A percentile compares a stretch with the other conserved stretches of the same genome.
phyloP scores from a whole-genome alignment of 2,329 filamentous ascomycete genomes.

The Botrytis galanthina region DNA sequence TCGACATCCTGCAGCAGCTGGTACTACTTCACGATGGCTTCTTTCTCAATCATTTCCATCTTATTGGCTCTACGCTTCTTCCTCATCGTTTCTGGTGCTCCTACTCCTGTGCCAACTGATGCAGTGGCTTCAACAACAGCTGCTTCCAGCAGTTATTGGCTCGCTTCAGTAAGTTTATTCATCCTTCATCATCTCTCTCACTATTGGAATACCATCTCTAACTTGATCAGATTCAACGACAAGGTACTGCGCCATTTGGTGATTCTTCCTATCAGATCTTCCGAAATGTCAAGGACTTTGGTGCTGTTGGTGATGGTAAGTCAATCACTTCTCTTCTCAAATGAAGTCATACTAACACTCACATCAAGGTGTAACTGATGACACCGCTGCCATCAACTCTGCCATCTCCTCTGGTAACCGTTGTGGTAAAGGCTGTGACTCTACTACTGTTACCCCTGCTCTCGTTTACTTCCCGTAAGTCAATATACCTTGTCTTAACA shows the following conservation, averaged over 20 bases:
- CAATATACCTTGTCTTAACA: neutral
- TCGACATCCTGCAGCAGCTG: constrained; percentile 34
- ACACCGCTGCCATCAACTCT: constrained; percentile 81
- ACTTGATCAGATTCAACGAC: constrained; percentile 30
- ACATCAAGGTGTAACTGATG: constrained; percentile 62
- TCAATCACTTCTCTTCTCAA: constrained; percentile 41
- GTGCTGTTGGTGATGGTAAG: constrained; percentile 62
- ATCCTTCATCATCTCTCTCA: neutral
- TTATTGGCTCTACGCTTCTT: constrained; percentile 36
- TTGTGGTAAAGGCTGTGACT: constrained; percentile 80
- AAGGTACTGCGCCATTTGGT: constrained; percentile 39
- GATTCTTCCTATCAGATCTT: constrained; percentile 66
- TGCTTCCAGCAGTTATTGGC: constrained; percentile 32
- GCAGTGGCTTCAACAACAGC: constrained; percentile 26
- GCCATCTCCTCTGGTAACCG: constrained; percentile 76
- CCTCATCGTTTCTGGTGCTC: constrained; percentile 32
- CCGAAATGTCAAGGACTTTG: constrained; percentile 75
- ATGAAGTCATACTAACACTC: constrained; percentile 52
- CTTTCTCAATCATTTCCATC: constrained; percentile 35
- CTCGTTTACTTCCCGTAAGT: constrained; percentile 71
- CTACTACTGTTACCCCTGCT: constrained; percentile 77
- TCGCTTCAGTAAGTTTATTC: constrained; percentile 25
- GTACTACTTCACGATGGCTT: constrained; percentile 39
- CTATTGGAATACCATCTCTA: neutral
- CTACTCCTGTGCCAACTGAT: constrained; percentile 25